Evolutionary conservation across 1,284 basidiomycete genomes (phyloP).

Genomic region (Malassezia nana): DNA sequence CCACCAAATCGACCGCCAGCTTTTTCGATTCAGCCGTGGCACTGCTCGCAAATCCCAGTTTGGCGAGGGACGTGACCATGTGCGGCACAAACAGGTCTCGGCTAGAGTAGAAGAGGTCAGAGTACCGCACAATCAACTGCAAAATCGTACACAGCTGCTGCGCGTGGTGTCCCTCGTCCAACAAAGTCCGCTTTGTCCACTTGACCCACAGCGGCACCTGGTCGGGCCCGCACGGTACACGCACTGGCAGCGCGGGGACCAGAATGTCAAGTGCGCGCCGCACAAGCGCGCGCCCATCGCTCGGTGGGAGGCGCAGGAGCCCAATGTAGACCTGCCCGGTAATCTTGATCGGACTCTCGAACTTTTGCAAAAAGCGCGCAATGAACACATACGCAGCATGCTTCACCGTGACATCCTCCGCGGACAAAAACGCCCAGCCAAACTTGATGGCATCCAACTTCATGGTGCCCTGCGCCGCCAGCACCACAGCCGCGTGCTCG

Average conservation of each 20-base stretch:
- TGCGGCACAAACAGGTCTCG: conserved; percentile 91
- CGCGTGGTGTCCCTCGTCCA: conserved; percentile 72
- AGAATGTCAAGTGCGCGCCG: conserved; percentile 82
- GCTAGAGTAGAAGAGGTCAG: conserved; percentile 83
- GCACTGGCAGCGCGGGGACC: conserved; percentile 66
- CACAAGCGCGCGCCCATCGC: conserved; percentile 64
- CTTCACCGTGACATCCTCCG: conserved; percentile 80
- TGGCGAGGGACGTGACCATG: conserved; percentile 79
- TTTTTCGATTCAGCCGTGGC: conserved; percentile 66
- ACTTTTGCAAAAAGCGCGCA: conserved; percentile 85
- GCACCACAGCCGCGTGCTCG: conserved; percentile 65
- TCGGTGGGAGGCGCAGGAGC: conserved; percentile 71
- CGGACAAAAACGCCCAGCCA: conserved; percentile 76
- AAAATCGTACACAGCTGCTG: conserved; percentile 80
- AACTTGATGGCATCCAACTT: conserved; percentile 93
- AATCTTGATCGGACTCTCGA: conserved; percentile 85
- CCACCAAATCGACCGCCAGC: conserved; percentile 50
- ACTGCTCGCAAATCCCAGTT: conserved; percentile 68
- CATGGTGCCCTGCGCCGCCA: conserved; percentile 59
- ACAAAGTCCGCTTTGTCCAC: conserved; percentile 72
- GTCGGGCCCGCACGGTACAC: conserved; percentile 49
- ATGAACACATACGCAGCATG: conserved; percentile 86
- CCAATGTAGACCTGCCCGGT: conserved; percentile 88
- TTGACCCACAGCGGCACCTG: conserved; percentile 78
- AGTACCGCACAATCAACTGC: conserved; percentile 81